Evolutionary conservation across 805 yeast species (phyloP).

Genomic region (Brettanomyces sp.): DNA sequence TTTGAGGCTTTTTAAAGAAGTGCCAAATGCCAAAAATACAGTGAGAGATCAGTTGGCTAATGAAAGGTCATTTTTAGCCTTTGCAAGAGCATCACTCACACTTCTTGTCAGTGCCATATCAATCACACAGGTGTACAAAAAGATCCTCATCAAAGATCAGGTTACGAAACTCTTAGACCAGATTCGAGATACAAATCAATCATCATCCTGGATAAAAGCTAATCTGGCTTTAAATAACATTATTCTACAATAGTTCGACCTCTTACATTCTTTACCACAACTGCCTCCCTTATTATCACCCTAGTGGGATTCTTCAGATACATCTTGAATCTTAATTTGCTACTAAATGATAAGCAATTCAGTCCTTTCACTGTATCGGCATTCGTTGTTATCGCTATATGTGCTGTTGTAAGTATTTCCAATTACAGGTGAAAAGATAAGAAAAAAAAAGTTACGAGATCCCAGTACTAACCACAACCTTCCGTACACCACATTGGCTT

Average conservation of each 20-base stretch:
- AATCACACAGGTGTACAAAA: constrained; percentile 32
- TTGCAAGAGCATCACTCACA: constrained; percentile 32
- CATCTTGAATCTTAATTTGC: constrained; percentile 11
- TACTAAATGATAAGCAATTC: constrained; percentile 9
- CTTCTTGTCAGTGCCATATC: constrained; percentile 33
- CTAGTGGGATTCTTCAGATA: constrained; percentile 8
- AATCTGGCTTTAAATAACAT: background rate
- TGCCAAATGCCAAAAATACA: constrained; percentile 12
- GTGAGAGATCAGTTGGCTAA: constrained; percentile 42
- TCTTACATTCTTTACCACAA: background rate
- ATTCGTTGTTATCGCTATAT: background rate
- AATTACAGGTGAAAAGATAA: too few species aligned
- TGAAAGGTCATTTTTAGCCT: constrained; percentile 40
- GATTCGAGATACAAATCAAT: background rate
- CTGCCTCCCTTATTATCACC: background rate
- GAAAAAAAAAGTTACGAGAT: too few species aligned
- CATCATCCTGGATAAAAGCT: background rate
- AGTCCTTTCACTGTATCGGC: background rate
- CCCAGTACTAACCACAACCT: too few species aligned
- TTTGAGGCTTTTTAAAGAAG: background rate
- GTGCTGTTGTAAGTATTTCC: background rate
- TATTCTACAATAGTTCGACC: background rate
- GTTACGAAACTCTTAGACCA: background rate
- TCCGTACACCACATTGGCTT: too few species aligned
- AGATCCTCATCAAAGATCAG: constrained; percentile 9